Percentiles rank a stretch among this genome's conserved stretches.
These are phyloP conservation scores for Arachis monticola DNA, from an alignment of 331 rosid genomes.

Conservation along the genomic window DNA sequence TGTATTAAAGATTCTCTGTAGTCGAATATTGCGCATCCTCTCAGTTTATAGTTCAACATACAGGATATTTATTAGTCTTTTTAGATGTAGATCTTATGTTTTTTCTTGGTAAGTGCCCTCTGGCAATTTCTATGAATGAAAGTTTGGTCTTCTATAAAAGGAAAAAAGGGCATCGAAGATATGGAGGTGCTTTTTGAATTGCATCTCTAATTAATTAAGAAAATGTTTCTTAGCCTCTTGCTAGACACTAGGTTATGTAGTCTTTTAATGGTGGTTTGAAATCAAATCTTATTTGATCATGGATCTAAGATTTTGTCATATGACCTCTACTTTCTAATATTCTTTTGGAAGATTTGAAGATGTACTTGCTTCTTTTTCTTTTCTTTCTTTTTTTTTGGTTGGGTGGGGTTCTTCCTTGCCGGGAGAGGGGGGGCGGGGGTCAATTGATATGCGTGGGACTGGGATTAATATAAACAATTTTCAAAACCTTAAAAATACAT, in stretches of 20 bases:
- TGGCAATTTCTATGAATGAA: too few relatives aligned
- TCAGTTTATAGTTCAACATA: too few relatives aligned
- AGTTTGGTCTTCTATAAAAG: too few relatives aligned
- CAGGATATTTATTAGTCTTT: too few relatives aligned
- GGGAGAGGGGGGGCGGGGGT: neutral
- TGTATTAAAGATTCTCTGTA: too few relatives aligned
- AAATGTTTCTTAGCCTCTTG: neutral
- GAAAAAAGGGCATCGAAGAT: neutral
- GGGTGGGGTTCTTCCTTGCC: neutral
- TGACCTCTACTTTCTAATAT: neutral
- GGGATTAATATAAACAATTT: neutral
- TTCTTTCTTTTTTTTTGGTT: neutral
- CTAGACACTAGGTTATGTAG: conserved; percentile 1
- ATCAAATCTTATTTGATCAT: neutral
- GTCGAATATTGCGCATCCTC: too few relatives aligned
- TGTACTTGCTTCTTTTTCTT: neutral
- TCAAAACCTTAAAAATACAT: neutral
- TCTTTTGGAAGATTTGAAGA: neutral
- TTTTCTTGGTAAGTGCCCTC: too few relatives aligned
- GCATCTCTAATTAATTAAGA: conserved; percentile 4
- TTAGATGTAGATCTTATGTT: too few relatives aligned
- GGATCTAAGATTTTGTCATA: neutral
- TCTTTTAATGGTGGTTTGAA: neutral
- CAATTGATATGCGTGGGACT: neutral
- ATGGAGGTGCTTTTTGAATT: neutral